Evolutionary conservation across 495 filamentous ascomycete species (phyloP).

Genomic region (Talaromyces trachyspermus): DNA sequence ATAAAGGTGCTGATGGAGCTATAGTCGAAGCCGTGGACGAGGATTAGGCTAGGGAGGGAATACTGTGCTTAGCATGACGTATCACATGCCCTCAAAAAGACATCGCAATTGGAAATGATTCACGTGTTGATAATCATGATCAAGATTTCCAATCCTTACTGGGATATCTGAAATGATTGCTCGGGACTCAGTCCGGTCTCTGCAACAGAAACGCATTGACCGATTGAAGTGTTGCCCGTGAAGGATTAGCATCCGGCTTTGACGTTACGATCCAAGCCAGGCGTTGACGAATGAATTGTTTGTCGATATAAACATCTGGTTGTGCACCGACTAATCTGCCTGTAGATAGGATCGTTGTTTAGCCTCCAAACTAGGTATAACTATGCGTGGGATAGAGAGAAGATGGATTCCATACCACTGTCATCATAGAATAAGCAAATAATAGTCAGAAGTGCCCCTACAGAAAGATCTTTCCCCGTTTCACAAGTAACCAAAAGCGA

Average conservation of each 20-base stretch:
- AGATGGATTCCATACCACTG: conserved; percentile 32
- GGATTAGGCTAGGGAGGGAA: neutral
- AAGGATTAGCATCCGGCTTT: conserved; percentile 69
- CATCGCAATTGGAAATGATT: too few species aligned
- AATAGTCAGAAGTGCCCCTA: conserved; percentile 53
- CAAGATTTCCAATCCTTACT: too few species aligned
- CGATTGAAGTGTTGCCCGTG: conserved; percentile 71
- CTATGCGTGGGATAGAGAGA: too few species aligned
- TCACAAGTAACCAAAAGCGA: conserved; percentile 52
- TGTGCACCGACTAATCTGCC: conserved; percentile 24
- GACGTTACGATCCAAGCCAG: conserved; percentile 72
- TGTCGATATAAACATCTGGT: conserved; percentile 45
- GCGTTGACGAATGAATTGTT: conserved; percentile 66
- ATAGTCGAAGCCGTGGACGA: conserved; percentile 48
- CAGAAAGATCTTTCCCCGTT: conserved; percentile 59
- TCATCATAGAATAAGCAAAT: conserved; percentile 56
- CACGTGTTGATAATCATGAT: too few species aligned
- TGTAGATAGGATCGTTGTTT: conserved; percentile 13
- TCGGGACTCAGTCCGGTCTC: conserved; percentile 26
- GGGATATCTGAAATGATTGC: too few species aligned
- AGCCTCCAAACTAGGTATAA: too few species aligned
- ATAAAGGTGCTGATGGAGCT: conserved; percentile 51
- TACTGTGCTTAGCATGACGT: conserved; percentile 9
- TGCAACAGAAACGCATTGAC: conserved; percentile 84
- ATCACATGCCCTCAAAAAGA: too few species aligned